Evolutionary conservation across 768 basidiomycete species (phyloP), one percentile per base, ranked within the genome.

Genomic region (Tricholoma saponaceum): DNA sequence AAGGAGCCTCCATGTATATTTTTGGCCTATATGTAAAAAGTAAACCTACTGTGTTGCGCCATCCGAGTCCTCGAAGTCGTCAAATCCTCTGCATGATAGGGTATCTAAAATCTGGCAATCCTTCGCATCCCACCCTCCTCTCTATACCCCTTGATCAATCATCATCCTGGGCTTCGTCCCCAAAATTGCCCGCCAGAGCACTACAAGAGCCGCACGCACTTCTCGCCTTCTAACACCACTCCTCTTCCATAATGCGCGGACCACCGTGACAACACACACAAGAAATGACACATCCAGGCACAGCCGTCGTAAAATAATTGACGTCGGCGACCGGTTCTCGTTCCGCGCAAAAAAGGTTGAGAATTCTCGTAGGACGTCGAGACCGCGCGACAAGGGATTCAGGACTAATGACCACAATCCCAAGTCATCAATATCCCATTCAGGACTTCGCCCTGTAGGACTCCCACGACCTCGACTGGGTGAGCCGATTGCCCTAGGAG

Each of bases 341-440:
- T 80, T 79, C 55, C 74, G 74, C 18, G 82, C 76, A 59, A 92
- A 80, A 70, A 92, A 87, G 12, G 72, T 64, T 9, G 82, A 70
- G 39, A 89, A 63, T 33, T 79, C 74, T 41, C 78, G 80, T 37
- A 90, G 61, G 22, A 70, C 69, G 10, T 76, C 74, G 13, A 85
- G 58, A 20, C 81, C 77, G 28, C 77, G 77, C n/a, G 80, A 71
- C 12, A 91, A 53, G 9, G 90, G 90, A 58, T 81, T 83, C 5
- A 90, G 72, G 14, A 92, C 74, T 46, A 87, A 63, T 6, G 91
- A 83, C 92, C 92, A 94, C 76, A 92, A 80, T 49, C 92, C 92
- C 67, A 92, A 76, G 67, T 92, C 89, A 51, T 90, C 82, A n/a
- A 89, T 66, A 66, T 91, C 87, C 86, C 87, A 90, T 18, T 77